Percentiles rank a stretch among this genome's conserved stretches.
Evolutionary conservation across 768 basidiomycete genomes (phyloP).

Genomic region (Tylopilus rubrobrunneus): DNA sequence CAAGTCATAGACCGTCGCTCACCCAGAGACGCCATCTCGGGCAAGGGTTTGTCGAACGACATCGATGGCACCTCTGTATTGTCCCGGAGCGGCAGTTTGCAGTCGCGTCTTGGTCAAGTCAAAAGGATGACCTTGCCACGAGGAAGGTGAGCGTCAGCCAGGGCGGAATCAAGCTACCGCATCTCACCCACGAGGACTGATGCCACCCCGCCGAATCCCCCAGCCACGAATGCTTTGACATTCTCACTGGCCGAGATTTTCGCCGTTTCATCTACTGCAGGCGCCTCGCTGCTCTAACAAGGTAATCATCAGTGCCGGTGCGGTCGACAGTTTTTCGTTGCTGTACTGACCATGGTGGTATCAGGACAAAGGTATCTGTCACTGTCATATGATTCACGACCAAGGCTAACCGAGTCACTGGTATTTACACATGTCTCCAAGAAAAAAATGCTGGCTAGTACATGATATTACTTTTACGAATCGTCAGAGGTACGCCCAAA

Average conservation of each 20-base stretch:
- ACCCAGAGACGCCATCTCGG: constrained; percentile 91
- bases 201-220: constrained; percentile 86
- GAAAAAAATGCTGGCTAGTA: constrained; percentile 17
- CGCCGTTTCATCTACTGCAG: constrained; percentile 14
- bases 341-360: constrained; percentile 26
- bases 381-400: constrained; percentile 29
- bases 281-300: constrained; percentile 24
- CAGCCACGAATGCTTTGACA: constrained; percentile 86
- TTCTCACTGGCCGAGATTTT: constrained; percentile 35
- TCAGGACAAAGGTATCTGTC: constrained; percentile 1
- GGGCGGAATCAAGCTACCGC: neutral
- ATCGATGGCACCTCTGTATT: constrained; percentile 89
- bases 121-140: constrained; percentile 82
- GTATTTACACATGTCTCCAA: constrained; percentile 8
- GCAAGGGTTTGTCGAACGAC: constrained; percentile 89
- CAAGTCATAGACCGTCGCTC: constrained; percentile 1
- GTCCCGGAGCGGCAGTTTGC: constrained; percentile 86
- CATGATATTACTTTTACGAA: constrained; percentile 15
- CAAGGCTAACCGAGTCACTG: constrained; percentile 1
- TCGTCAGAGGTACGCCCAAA: constrained; percentile 56
- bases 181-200: constrained; percentile 85
- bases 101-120: constrained; percentile 95
- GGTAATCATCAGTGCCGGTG: constrained; percentile 6
- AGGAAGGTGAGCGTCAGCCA: constrained; percentile 7
- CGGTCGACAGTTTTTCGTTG: neutral